Evolutionary conservation across 805 yeast genomes (phyloP).

Genomic region (Kodamaea hsintzibuensis): DNA sequence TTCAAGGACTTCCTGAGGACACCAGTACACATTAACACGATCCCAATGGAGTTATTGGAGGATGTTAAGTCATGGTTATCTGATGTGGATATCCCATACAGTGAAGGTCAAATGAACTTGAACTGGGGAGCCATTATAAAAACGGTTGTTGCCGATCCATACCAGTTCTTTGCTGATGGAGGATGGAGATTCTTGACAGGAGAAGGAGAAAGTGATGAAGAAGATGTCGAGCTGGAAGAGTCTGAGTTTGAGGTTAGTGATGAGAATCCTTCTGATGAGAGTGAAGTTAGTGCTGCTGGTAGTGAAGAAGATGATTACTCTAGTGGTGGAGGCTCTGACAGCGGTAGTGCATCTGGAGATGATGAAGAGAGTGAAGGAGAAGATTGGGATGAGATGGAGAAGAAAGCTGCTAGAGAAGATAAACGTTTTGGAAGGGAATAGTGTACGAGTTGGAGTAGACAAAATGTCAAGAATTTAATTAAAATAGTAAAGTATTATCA

Average conservation of each 20-base stretch:
- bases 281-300: conserved; percentile 52
- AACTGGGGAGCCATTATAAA: conserved; percentile 97
- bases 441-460: not conserved
- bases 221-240: conserved; percentile 67
- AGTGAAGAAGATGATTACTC: conserved; percentile 41
- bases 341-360: conserved; percentile 38
- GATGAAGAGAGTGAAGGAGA: conserved; percentile 40
- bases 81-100: conserved; percentile 94
- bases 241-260: conserved; percentile 67
- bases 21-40: conserved; percentile 90
- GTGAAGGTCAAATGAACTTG: conserved; percentile 93
- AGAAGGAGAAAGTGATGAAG: conserved; percentile 72
- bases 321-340: conserved; percentile 39
- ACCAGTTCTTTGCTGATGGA: conserved; percentile 88
- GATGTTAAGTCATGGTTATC: conserved; percentile 95
- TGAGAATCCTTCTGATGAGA: conserved; percentile 63
- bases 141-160: conserved; percentile 88
- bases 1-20: conserved; percentile 88
- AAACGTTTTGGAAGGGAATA: conserved; percentile 28
- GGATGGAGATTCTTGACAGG: conserved; percentile 96
- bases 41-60: conserved; percentile 89
- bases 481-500: not conserved
- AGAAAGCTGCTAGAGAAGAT: conserved; percentile 54
- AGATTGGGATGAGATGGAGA: conserved; percentile 65
- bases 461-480: not conserved